These are phyloP conservation scores for Trichoderma sp. DNA, from an alignment of 2,329 filamentous ascomycete genomes.

Conservation along the genomic window DNA sequence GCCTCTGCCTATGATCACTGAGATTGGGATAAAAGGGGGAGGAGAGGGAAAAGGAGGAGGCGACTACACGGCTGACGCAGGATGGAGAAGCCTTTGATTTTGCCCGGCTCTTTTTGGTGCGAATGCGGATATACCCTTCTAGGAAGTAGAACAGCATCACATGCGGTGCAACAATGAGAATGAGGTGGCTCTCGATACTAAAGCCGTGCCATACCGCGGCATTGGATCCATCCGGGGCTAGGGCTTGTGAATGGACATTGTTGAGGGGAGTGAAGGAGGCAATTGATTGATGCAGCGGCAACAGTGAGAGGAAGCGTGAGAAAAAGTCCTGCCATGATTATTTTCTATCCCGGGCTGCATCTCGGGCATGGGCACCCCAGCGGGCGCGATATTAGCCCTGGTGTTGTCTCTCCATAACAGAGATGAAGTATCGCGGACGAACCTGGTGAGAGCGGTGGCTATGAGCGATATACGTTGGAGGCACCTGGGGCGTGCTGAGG, in stretches of 20 bases:
- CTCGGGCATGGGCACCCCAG: slow-evolving; percentile 3
- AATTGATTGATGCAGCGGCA: not conserved
- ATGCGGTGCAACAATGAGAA: not conserved
- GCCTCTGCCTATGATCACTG: not conserved
- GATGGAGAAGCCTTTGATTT: not conserved
- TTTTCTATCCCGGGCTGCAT: not conserved
- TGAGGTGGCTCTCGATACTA: not conserved
- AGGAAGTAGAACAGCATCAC: slow-evolving; percentile 16
- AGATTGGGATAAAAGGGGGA: not conserved
- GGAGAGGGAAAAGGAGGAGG: not conserved
- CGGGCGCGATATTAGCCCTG: slow-evolving; percentile 20
- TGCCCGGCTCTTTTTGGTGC: not conserved
- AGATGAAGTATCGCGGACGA: slow-evolving; percentile 19
- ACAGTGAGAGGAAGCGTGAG: slow-evolving; percentile 2
- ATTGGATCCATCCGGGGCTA: slow-evolving; percentile 1
- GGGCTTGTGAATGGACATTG: not conserved
- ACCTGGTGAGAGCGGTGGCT: slow-evolving; percentile 4
- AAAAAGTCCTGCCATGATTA: not conserved
- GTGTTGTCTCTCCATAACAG: slow-evolving; percentile 22
- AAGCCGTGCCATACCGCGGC: slow-evolving; percentile 3
- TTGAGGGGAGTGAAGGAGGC: not conserved
- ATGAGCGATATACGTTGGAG: slow-evolving; percentile 27
- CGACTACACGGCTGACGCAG: not conserved
- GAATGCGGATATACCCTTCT: not conserved
- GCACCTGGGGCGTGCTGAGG: slow-evolving; percentile 21